Evolutionary conservation across 2,329 filamentous ascomycete genomes (phyloP).

Genomic region (Xylariaceae sp.): DNA sequence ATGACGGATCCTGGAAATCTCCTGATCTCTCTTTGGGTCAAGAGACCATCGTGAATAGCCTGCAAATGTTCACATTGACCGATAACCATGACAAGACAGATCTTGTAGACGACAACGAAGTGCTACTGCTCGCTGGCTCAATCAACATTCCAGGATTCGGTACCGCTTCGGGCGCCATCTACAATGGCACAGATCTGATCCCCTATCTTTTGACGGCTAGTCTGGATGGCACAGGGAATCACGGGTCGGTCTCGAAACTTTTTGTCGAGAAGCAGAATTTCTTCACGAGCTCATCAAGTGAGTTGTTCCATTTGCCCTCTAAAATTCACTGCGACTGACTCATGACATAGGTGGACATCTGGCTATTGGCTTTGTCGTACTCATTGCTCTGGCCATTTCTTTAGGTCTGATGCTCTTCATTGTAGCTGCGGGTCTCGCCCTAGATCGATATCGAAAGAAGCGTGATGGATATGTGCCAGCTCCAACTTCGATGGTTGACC

Average conservation of each 20-base stretch:
- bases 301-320: constrained; percentile 30
- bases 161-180: constrained; percentile 79
- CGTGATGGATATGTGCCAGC: constrained; percentile 78
- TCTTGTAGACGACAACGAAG: constrained; percentile 63
- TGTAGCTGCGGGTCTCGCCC: constrained; percentile 68
- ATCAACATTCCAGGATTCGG: constrained; percentile 74
- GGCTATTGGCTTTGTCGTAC: constrained; percentile 71
- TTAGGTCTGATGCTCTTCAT: constrained; percentile 74
- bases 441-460: constrained; percentile 73
- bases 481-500: constrained; percentile 61
- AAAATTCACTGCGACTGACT: constrained; percentile 9
- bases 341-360: constrained; percentile 49
- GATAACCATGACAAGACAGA: constrained; percentile 61
- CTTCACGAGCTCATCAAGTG: constrained; percentile 61
- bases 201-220: constrained; percentile 79
- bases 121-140: constrained; percentile 79
- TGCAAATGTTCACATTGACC: constrained; percentile 76
- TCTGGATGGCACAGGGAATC: constrained; percentile 55
- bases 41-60: constrained; percentile 66
- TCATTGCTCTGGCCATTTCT: constrained; percentile 76
- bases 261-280: constrained; percentile 80
- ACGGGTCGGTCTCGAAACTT: constrained; percentile 68
- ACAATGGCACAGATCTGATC: constrained; percentile 72
- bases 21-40: constrained; percentile 60
- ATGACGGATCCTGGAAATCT: constrained; percentile 69